Conservation (phyloP, 805 yeast genomes). For the Metschnikowia similis region DNA sequence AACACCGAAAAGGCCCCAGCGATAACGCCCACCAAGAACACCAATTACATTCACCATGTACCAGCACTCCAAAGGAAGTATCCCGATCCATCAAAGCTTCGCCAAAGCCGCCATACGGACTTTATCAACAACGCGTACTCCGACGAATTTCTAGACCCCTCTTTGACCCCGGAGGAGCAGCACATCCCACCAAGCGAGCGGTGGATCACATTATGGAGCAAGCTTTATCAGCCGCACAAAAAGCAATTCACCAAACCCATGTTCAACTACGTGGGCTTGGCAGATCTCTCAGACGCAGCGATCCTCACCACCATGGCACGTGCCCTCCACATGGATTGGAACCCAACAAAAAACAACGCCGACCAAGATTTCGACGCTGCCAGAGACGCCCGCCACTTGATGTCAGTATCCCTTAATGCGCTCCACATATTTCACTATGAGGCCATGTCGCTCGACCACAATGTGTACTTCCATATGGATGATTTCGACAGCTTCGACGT, state of each 20-base stretch:
- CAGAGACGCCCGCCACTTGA: conserved; percentile 28
- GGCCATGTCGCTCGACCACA: conserved; percentile 45
- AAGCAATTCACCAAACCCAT: conserved; percentile 21
- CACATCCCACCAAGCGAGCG: conserved; percentile 29
- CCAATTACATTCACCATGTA: conserved; percentile 9
- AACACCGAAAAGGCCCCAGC: not conserved
- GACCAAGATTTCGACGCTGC: conserved; percentile 28
- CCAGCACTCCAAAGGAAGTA: conserved; percentile 22
- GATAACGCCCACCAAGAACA: not conserved
- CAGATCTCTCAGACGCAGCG: conserved; percentile 35
- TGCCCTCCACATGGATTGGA: conserved; percentile 39
- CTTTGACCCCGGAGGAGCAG: conserved; percentile 33
- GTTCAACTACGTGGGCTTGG: conserved; percentile 34
- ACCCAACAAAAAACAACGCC: conserved; percentile 32
- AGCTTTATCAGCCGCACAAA: conserved; percentile 23
- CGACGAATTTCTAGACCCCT: conserved; percentile 32
- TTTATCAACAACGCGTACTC: conserved; percentile 35
- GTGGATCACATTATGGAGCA: conserved; percentile 40
- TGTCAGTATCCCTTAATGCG: conserved; percentile 13
- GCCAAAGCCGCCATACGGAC: conserved; percentile 32
- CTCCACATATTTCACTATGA: conserved; percentile 34
- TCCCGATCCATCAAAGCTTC: conserved; percentile 23
- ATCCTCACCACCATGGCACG: conserved; percentile 40
- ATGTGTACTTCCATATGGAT: conserved; percentile 36
- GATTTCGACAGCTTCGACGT: conserved; percentile 25